These are phyloP conservation scores for Ballota nigra DNA, from an alignment of 257 asterid genomes.

Conservation along the genomic window DNA sequence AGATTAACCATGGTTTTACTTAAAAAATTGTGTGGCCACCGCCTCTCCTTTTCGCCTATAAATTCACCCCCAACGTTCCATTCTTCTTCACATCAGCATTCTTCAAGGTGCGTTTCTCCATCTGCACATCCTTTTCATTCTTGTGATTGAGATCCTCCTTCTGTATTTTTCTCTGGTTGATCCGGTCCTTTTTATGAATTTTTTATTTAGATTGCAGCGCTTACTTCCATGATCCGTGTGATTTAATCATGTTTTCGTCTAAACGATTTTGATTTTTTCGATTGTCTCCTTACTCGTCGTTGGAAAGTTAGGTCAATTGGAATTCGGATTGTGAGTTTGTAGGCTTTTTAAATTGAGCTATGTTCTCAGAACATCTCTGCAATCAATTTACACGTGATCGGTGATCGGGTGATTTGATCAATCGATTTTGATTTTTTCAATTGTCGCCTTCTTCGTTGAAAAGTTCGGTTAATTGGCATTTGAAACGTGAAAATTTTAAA, in stretches of 20 bases:
- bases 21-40: constrained; percentile 28
- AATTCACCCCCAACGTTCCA: not conserved
- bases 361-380: not conserved
- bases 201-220: no score
- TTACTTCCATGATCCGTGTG: not conserved
- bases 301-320: not conserved
- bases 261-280: no score
- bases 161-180: not conserved
- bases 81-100: not conserved
- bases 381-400: not conserved
- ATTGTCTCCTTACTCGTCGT: not conserved
- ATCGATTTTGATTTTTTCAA: no score
- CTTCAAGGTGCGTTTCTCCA: constrained; percentile 6
- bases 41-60: constrained; percentile 34
- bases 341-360: not conserved
- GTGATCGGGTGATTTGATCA: no score
- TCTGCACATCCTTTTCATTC: no score
- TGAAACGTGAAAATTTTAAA: no score
- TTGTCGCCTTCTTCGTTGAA: no score
- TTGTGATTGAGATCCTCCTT: not conserved
- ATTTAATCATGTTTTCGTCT: no score
- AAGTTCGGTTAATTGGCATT: no score
- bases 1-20: constrained; percentile 8
- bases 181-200: not conserved
- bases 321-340: not conserved